phyloP scores from a whole-genome alignment of 202 grass and related monocot species.

The Elaeis oleifera region DNA sequence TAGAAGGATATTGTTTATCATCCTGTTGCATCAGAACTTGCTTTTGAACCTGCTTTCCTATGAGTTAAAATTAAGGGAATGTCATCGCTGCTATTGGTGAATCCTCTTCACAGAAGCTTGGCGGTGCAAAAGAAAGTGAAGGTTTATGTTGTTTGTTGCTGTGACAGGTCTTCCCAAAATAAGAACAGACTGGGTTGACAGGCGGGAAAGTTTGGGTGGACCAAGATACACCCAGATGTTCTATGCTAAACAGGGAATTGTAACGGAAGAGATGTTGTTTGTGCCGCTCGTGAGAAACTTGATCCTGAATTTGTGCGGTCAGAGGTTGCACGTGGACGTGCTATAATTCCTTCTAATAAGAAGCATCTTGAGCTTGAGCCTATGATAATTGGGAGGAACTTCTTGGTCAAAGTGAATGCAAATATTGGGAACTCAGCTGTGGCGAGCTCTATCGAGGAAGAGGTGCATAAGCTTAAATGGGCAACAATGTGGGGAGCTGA shows the following conservation, averaged over 20 bases:
- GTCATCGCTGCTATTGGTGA: no score
- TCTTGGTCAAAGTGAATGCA: conserved; percentile 94
- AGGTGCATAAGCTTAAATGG: conserved; percentile 99
- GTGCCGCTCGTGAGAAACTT: conserved; percentile 83
- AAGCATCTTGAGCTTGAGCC: conserved; percentile 93
- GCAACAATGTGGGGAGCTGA: conserved; percentile 99
- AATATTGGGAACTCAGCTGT: conserved; percentile 97
- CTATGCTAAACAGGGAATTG: conserved; percentile 84
- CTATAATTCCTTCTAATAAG: conserved; percentile 96
- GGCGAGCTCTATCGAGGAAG: conserved; percentile 91
- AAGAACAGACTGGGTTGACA: conserved; percentile 92
- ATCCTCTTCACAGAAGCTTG: neutral
- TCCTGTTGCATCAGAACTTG: no score
- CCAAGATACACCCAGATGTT: conserved; percentile 95
- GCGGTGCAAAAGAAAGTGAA: neutral
- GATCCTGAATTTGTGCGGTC: conserved; percentile 87
- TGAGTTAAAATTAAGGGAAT: no score
- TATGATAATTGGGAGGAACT: conserved; percentile 97
- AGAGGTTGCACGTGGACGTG: conserved; percentile 79
- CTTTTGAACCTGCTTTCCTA: no score
- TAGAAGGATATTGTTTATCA: no score
- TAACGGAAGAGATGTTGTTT: conserved; percentile 99
- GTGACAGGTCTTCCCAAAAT: conserved; percentile 85
- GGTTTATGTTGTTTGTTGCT: conserved; percentile 2
- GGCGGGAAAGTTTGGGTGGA: conserved; percentile 53